A percentile compares a stretch with the other conserved stretches of the same genome.
Evolutionary conservation across 768 basidiomycete species (phyloP).

Genomic region (Suillus occidentalis): DNA sequence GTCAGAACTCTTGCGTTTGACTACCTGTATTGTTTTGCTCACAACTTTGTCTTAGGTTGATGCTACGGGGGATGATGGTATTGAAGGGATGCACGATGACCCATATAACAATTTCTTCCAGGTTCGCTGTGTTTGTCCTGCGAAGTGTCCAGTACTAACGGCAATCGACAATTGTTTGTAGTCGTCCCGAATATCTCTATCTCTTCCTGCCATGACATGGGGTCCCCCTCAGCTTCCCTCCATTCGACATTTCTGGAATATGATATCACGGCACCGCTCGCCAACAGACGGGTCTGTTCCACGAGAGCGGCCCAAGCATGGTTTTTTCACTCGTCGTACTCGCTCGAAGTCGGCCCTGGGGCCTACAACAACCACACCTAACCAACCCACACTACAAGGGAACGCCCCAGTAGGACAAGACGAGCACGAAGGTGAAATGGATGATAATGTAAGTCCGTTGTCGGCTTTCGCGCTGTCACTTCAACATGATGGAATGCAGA

Average conservation of each 20-base stretch:
- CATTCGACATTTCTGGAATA: not conserved
- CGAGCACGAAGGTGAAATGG: not conserved
- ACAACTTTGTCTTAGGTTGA: not conserved
- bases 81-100: not conserved
- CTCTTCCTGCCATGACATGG: not conserved
- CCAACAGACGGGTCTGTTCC: not conserved
- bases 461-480: not conserved
- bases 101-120: not conserved
- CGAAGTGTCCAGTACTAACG: not conserved
- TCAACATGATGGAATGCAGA: not conserved
- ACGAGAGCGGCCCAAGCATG: not conserved
- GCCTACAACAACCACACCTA: not conserved
- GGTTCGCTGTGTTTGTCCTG: not conserved
- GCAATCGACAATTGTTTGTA: not conserved
- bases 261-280: not conserved
- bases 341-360: not conserved
- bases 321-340: not conserved
- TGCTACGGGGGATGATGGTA: not conserved
- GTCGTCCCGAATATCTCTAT: not conserved
- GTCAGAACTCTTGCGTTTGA: not conserved
- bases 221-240: not conserved
- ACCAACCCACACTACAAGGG: not conserved
- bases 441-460: not conserved
- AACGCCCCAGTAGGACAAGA: not conserved
- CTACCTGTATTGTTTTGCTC: not conserved